A percentile compares a stretch with the other conserved stretches of the same genome.
phyloP scores from a whole-genome alignment of 306 rosid genomes.

The Cicer pinnatifidum region DNA sequence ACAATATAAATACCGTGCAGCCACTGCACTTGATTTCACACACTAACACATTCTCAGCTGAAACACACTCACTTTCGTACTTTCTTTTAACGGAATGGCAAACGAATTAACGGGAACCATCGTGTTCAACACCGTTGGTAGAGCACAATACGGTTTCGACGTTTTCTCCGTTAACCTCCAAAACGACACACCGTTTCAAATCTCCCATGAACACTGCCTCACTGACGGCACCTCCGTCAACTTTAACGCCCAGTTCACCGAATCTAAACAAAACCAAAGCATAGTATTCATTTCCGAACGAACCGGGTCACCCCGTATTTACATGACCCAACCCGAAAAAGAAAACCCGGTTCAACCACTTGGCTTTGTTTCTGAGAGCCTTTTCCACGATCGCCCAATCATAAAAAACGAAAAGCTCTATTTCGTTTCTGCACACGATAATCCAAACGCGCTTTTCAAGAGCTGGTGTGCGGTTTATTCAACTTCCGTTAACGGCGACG shows the following conservation, averaged over 20 bases:
- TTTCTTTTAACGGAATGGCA: too few species aligned
- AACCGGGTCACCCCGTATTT: slow-evolving; percentile 65
- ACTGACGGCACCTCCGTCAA: slow-evolving; percentile 76
- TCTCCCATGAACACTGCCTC: slow-evolving; percentile 53
- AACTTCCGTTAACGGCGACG: slow-evolving; percentile 1
- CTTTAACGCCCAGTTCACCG: slow-evolving; percentile 70
- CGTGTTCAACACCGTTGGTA: slow-evolving; percentile 65
- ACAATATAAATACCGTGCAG: too few species aligned
- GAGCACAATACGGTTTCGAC: slow-evolving; percentile 75
- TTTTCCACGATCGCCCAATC: slow-evolving; percentile 72
- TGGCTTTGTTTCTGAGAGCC: slow-evolving; percentile 49
- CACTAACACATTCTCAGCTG: too few species aligned
- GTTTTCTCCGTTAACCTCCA: slow-evolving; percentile 56
- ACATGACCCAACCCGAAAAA: slow-evolving; percentile 47
- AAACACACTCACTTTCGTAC: too few species aligned
- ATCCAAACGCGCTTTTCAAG: slow-evolving; percentile 47
- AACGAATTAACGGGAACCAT: slow-evolving; percentile 52
- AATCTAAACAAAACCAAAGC: slow-evolving; percentile 6
- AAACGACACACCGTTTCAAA: background rate
- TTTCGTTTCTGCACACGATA: slow-evolving; percentile 72
- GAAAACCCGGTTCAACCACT: slow-evolving; percentile 29
- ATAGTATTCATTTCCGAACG: slow-evolving; percentile 77
- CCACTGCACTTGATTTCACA: too few species aligned
- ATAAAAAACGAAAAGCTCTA: slow-evolving; percentile 50
- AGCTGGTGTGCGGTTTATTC: slow-evolving; percentile 74